Evolutionary conservation across 163 green algal species (phyloP).

Genomic region (Prototheca wickerhamii): DNA sequence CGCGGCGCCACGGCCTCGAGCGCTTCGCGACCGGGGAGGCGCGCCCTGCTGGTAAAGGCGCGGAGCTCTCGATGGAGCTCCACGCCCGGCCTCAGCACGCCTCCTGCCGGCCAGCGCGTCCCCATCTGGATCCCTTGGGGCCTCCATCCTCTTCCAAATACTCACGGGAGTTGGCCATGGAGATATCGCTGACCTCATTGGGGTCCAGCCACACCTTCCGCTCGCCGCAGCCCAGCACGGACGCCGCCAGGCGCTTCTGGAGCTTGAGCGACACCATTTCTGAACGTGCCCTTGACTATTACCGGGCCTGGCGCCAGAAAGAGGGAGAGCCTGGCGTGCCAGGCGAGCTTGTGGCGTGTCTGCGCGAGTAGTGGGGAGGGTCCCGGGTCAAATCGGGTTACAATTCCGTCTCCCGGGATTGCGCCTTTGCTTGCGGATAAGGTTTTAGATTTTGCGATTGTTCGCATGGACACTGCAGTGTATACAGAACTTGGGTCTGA

Average conservation of each 20-base stretch:
- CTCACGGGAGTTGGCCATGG: conserved; percentile 98
- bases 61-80: too few relatives aligned
- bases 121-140: background rate
- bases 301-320: background rate
- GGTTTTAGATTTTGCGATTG: too few relatives aligned
- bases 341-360: background rate
- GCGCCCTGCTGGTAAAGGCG: too few relatives aligned
- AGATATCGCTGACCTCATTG: conserved; percentile 99
- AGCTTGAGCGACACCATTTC: conserved; percentile 85
- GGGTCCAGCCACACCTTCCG: conserved; percentile 97
- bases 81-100: too few relatives aligned
- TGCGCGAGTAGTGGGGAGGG: background rate
- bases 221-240: conserved; percentile 84
- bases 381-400: background rate
- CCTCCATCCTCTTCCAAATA: conserved; percentile 4
- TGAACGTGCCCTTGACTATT: background rate
- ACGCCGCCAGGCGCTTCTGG: conserved; percentile 96
- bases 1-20: too few relatives aligned
- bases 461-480: too few relatives aligned
- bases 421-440: too few relatives aligned
- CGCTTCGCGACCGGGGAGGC: too few relatives aligned
- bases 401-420: too few relatives aligned
- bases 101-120: background rate
- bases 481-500: too few relatives aligned
- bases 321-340: background rate